Evolutionary conservation across 768 basidiomycete genomes (phyloP).

Genomic region (Mycena floridula): DNA sequence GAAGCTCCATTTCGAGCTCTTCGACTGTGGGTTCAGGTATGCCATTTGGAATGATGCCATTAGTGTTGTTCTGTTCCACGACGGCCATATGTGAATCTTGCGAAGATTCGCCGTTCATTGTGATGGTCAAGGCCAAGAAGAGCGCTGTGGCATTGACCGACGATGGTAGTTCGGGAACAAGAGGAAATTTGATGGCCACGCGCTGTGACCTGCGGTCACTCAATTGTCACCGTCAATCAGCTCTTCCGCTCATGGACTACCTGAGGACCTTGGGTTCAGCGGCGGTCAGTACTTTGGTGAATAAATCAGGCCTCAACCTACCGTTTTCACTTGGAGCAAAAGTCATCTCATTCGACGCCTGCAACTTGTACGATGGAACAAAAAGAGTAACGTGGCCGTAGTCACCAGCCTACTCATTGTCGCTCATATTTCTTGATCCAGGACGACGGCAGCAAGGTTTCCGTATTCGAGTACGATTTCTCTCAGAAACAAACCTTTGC

Average conservation of each 20-base stretch:
- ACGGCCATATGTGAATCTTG: too few species aligned
- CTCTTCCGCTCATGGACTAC: constrained; percentile 62
- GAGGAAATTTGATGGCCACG: too few species aligned
- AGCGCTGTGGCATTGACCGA: too few species aligned
- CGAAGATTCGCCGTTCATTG: too few species aligned
- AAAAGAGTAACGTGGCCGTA: constrained; percentile 84
- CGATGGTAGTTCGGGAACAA: too few species aligned
- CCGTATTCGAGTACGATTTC: constrained; percentile 89
- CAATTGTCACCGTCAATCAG: too few species aligned
- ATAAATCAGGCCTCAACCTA: constrained; percentile 86
- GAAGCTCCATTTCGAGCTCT: constrained; percentile 69
- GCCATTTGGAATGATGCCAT: constrained; percentile 3
- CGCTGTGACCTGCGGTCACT: too few species aligned
- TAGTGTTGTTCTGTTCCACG: too few species aligned
- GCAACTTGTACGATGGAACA: constrained; percentile 81
- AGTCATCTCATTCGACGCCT: constrained; percentile 66
- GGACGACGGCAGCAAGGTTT: constrained; percentile 85
- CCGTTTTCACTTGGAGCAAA: constrained; percentile 82
- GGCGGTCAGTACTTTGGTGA: constrained; percentile 86
- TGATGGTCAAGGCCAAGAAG: too few species aligned
- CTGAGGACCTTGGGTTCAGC: constrained; percentile 76
- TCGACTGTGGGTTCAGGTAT: constrained; percentile 36
- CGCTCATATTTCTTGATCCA: constrained; percentile 24
- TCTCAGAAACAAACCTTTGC: constrained; percentile 58
- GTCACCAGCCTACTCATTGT: too few species aligned